Base-by-base conservation (phyloP, 2,329 filamentous ascomycete species). In the Aureobasidium sp. region DNA sequence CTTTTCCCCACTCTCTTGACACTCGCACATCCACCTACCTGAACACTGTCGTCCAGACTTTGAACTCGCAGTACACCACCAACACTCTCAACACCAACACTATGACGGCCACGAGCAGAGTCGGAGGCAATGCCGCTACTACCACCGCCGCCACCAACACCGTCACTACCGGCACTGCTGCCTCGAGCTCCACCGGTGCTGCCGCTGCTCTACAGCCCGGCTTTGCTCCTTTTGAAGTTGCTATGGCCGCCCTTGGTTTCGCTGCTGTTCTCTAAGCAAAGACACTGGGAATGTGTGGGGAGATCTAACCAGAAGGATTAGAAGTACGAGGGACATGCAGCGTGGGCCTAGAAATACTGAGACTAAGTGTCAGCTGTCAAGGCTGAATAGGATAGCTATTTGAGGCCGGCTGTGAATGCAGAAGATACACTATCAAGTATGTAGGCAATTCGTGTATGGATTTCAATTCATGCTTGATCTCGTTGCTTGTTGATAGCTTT, bases 191-290 rank as follows among this genome's bases (percentile, higher is more conserved):
- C 22, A 42, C 39, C 31, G 47, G 25, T 9, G 27, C 48, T 14
- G 14, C 52, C 15, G 39, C 8, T 4, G 37, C 52, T 12, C 3
- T 56, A 25, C 52, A 56, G 37, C 44, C 52, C 22, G 52, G 29
- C 14, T 29, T 31, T 11, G 49, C 49, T 27, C 34, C 49, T n/a
- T 52, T 39, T 20, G 52, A 37, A 31, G 52, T 56, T 25, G 52
- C 52, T 22, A 17, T 56, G 12, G 52, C 52, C 52, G 52, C 52
- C 22, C 52, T 56, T 25, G 52, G 52, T 56, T 44, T 56, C 37
- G 52, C 52, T 44, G 52, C 52, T 42, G 52, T 37, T 6, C 37
- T 56, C 11, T 56, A 44, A 56, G 52, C 25, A 15, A 17, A 14
- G 20, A 27, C 17, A 34, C 5, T 20, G 1, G 34, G 29, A 20